Percentiles rank a stretch among this genome's conserved stretches.
These are phyloP conservation scores for Emmonsiellopsis sp. DNA, from an alignment of 2,329 filamentous ascomycete genomes.

Conservation along the genomic window DNA sequence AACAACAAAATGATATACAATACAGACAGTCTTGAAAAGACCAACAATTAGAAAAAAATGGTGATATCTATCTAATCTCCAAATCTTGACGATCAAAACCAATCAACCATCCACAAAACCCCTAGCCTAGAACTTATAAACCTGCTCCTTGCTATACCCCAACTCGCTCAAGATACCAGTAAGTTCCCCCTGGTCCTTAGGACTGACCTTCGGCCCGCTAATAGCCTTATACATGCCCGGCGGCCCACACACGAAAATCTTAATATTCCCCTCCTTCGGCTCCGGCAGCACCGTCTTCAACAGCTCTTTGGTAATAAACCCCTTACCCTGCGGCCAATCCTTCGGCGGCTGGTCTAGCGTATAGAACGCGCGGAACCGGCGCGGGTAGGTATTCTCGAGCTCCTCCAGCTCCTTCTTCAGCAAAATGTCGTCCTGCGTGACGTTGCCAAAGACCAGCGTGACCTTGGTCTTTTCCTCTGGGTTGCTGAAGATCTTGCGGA, in stretches of 20 bases:
- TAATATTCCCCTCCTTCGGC: conserved; percentile 84
- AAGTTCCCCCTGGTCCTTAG: conserved; percentile 89
- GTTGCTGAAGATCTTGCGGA: conserved; percentile 88
- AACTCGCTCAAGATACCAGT: conserved; percentile 72
- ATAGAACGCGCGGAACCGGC: conserved; percentile 93
- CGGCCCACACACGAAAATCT: conserved; percentile 93
- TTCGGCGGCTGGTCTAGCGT: conserved; percentile 75
- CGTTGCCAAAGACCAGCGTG: conserved; percentile 86
- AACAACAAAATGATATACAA: too few species aligned
- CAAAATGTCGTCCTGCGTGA: conserved; percentile 82
- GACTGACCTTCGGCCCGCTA: conserved; percentile 80
- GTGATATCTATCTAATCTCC: too few species aligned
- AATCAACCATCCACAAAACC: too few species aligned
- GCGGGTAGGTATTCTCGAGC: conserved; percentile 90
- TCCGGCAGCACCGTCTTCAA: conserved; percentile 91
- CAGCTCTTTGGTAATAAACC: conserved; percentile 80
- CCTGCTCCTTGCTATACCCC: conserved; percentile 77
- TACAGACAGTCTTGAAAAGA: too few species aligned
- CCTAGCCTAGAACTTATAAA: conserved; percentile 74
- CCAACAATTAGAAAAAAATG: too few species aligned
- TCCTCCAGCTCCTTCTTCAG: conserved; percentile 75
- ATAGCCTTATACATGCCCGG: conserved; percentile 90
- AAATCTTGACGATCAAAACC: too few species aligned
- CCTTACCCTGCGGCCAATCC: conserved; percentile 66
- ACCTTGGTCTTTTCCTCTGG: conserved; percentile 96